phyloP scores from a whole-genome alignment of 176 grass and related monocot species.

The Oryza officinalis region DNA sequence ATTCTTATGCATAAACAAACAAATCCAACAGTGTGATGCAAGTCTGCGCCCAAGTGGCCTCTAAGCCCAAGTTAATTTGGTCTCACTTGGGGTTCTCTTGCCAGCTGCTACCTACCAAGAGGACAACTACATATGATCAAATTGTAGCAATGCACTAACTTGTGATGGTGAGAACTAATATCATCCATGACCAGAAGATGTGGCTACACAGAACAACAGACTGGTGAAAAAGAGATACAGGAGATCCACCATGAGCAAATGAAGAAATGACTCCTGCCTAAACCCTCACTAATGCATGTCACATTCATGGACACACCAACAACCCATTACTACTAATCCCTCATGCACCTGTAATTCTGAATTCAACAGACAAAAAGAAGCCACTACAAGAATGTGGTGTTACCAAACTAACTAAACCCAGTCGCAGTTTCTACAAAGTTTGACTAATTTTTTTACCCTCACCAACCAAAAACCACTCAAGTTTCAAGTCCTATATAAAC shows the following conservation, averaged over 20 bases:
- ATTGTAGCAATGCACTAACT: not conserved
- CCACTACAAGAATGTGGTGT: conserved; percentile 25
- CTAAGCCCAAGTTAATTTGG: not conserved
- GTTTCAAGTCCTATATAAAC: not conserved
- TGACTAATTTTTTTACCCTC: not conserved
- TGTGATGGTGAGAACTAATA: not conserved
- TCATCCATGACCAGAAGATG: not conserved
- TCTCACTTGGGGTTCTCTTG: not conserved
- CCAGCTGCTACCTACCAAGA: not conserved
- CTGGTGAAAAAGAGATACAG: not conserved
- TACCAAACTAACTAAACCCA: conserved; percentile 21
- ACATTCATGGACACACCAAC: conserved; percentile 36
- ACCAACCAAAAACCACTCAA: conserved; percentile 14
- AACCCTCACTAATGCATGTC: conserved; percentile 34
- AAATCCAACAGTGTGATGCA: too few species aligned
- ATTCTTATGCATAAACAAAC: too few species aligned
- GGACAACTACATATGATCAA: not conserved
- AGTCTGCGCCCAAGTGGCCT: too few species aligned
- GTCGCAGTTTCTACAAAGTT: not conserved
- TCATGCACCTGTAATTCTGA: not conserved
- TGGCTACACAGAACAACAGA: not conserved
- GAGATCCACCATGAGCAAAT: conserved; percentile 25
- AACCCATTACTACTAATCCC: conserved; percentile 31
- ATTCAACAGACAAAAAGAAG: not conserved
- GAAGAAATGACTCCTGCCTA: conserved; percentile 26